Percentiles rank a stretch among this genome's conserved stretches.
Evolutionary conservation across 495 filamentous ascomycete species (phyloP).

Genomic region (Annulohypoxylon nitens): DNA sequence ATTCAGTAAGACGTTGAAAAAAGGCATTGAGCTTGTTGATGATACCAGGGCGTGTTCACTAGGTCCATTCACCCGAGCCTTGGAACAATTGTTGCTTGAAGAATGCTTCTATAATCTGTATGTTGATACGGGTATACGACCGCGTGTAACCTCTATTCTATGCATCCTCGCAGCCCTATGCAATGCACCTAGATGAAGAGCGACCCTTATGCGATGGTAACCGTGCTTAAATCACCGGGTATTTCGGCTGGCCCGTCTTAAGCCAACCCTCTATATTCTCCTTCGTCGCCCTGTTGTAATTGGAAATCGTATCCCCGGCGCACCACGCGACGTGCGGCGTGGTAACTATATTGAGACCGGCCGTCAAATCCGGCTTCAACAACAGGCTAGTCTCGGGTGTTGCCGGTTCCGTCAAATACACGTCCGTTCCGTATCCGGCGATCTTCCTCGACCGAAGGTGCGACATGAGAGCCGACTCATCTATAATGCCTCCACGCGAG

Average conservation of each 20-base stretch:
- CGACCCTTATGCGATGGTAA: not conserved
- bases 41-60: not conserved
- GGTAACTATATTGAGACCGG: conserved; percentile 53
- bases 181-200: not conserved
- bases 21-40: not conserved
- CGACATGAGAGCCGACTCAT: conserved; percentile 63
- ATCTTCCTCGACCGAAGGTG: conserved; percentile 63
- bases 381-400: conserved; percentile 38
- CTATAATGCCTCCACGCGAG: conserved; percentile 68
- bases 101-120: not conserved
- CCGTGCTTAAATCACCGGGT: conserved; percentile 32
- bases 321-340: conserved; percentile 62
- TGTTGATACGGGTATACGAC: not conserved
- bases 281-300: conserved; percentile 50
- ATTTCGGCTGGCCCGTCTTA: conserved; percentile 30
- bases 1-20: not conserved
- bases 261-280: conserved; percentile 49
- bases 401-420: conserved; percentile 67
- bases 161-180: not conserved
- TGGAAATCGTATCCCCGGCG: conserved; percentile 53
- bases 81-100: not conserved
- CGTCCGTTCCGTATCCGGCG: conserved; percentile 67
- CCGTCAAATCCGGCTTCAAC: conserved; percentile 41
- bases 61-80: not conserved
- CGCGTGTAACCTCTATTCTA: not conserved